A percentile compares a stretch with the other conserved stretches of the same genome.
phyloP scores from a whole-genome alignment of 2,329 filamentous ascomycete genomes.

The Didymellaceae sp. region DNA sequence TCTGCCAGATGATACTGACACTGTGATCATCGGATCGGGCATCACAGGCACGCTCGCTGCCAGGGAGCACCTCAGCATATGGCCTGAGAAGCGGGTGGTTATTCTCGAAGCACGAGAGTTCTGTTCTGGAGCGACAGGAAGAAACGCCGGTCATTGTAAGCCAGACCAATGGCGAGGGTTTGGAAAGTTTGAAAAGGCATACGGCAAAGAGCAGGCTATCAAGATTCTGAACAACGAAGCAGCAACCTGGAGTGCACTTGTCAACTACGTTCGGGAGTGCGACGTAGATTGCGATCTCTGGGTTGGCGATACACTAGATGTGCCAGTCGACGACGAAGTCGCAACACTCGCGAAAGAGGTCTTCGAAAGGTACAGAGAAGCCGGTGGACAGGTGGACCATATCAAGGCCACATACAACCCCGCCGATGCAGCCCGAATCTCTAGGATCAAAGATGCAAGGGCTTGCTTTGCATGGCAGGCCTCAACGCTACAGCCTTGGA shows the following conservation, averaged over 20 bases:
- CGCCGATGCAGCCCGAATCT: slow-evolving; percentile 20
- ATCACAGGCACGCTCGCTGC: slow-evolving; percentile 31
- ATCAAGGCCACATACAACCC: slow-evolving; percentile 31
- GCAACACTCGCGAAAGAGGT: slow-evolving; percentile 26
- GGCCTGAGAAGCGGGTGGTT: slow-evolving; percentile 25
- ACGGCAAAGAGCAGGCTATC: slow-evolving; percentile 33
- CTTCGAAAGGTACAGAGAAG: slow-evolving; percentile 27
- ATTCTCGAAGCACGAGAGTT: slow-evolving; percentile 39
- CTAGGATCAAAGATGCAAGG: slow-evolving; percentile 29
- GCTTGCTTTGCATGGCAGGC: slow-evolving; percentile 35
- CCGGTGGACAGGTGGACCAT: slow-evolving; percentile 32
- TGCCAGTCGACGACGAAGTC: slow-evolving; percentile 33
- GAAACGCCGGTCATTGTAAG: slow-evolving; percentile 39
- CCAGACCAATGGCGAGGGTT: slow-evolving; percentile 37
- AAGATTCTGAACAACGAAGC: slow-evolving; percentile 38
- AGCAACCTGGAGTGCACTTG: slow-evolving; percentile 31
- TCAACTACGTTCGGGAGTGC: slow-evolving; percentile 28
- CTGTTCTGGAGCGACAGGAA: slow-evolving; percentile 39
- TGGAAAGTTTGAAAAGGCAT: slow-evolving; percentile 35
- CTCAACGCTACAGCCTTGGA: slow-evolving; percentile 39
- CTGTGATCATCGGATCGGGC: slow-evolving; percentile 46
- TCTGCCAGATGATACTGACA: slow-evolving; percentile 40
- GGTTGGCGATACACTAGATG: slow-evolving; percentile 37
- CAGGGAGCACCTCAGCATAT: slow-evolving; percentile 30
- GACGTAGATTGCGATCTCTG: slow-evolving; percentile 38